Percentiles rank a stretch among this genome's conserved stretches.
Evolutionary conservation across 2,329 filamentous ascomycete genomes (phyloP).

Genomic region (Apiospora sp.): DNA sequence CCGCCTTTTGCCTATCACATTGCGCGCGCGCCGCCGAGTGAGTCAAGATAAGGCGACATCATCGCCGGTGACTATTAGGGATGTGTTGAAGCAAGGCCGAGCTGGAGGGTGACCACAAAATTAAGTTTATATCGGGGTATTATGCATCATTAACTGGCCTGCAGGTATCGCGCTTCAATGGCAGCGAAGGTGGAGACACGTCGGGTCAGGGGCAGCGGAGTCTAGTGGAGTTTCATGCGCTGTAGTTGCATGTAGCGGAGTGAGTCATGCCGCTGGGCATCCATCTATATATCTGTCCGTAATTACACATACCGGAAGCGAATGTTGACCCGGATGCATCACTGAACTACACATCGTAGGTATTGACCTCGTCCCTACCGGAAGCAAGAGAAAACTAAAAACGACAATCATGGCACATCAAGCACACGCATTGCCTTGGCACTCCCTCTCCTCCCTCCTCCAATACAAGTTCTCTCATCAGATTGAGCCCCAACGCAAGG

Average conservation of each 20-base stretch:
- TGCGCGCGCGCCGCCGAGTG: too few relatives aligned
- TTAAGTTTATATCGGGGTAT: neutral
- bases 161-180: neutral
- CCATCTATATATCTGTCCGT: neutral
- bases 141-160: neutral
- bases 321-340: neutral
- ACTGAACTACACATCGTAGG: neutral
- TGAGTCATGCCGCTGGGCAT: neutral
- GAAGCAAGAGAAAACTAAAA: neutral
- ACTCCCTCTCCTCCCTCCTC: conserved; percentile 6
- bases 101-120: neutral
- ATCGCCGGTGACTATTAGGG: too few relatives aligned
- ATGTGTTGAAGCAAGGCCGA: too few relatives aligned
- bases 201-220: neutral
- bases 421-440: conserved; percentile 16
- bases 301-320: neutral
- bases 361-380: neutral
- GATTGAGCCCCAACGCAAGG: conserved; percentile 10
- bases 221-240: neutral
- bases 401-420: conserved; percentile 11
- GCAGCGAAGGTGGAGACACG: neutral
- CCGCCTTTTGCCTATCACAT: too few relatives aligned
- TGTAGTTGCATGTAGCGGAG: neutral
- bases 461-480: neutral
- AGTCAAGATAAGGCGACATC: too few relatives aligned